phyloP scores from a whole-genome alignment of 2,329 filamentous ascomycete genomes.

The Raffaelea ambrosiae region DNA sequence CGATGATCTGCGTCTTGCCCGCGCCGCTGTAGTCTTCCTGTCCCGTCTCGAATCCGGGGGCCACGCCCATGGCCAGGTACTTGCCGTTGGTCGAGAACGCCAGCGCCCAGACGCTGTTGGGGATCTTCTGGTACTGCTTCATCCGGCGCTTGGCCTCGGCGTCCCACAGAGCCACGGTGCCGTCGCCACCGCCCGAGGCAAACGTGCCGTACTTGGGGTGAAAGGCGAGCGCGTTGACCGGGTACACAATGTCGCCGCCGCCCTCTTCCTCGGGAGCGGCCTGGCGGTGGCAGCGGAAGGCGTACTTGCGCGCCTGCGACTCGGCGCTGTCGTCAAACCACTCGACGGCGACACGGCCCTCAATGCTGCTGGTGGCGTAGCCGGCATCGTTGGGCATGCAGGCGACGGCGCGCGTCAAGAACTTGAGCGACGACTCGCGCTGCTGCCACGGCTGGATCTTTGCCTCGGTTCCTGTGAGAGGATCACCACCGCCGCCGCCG shows the following conservation, averaged over 20 bases:
- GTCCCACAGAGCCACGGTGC: conserved; percentile 89
- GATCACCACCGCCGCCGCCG: conserved; percentile 32
- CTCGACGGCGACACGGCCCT: conserved; percentile 91
- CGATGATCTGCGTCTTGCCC: conserved; percentile 66
- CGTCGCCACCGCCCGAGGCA: conserved; percentile 81
- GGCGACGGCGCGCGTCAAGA: conserved; percentile 85
- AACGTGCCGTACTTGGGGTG: conserved; percentile 79
- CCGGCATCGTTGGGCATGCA: conserved; percentile 97
- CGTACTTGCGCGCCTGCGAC: conserved; percentile 89
- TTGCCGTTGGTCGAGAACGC: conserved; percentile 71
- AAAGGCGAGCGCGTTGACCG: conserved; percentile 83
- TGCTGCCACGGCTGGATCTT: conserved; percentile 82
- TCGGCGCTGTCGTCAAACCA: conserved; percentile 90
- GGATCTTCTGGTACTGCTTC: conserved; percentile 78
- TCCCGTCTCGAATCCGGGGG: conserved; percentile 81
- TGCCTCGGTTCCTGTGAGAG: too few species aligned
- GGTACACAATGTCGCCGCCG: conserved; percentile 75
- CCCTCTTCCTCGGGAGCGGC: conserved; percentile 51
- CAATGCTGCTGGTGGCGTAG: conserved; percentile 87
- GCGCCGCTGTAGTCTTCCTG: conserved; percentile 69
- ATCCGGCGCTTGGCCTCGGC: conserved; percentile 83
- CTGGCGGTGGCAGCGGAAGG: conserved; percentile 96
- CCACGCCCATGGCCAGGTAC: conserved; percentile 70
- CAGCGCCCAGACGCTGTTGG: conserved; percentile 68
- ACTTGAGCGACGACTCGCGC: conserved; percentile 89